Evolutionary conservation across 352 stramenopile genomes (phyloP), one percentile per base, ranked within the genome.

Genomic region (Peronospora farinosa): DNA sequence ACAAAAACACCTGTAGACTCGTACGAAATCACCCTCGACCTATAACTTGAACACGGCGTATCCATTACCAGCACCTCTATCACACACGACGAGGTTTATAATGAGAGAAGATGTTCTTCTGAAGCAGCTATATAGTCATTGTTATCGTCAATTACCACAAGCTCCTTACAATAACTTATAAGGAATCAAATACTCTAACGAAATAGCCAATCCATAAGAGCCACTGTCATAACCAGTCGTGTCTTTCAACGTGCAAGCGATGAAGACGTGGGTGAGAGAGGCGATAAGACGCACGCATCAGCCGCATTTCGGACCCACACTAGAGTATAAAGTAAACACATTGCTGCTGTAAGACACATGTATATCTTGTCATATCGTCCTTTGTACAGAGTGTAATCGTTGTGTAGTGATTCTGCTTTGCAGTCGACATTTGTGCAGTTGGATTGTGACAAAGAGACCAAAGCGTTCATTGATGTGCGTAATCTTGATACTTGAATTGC

Each of bases 191-290:
- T 21, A n/a, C n/a, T n/a, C n/a, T n/a, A n/a, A n/a, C n/a, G n/a
- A n/a, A n/a, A n/a, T n/a, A n/a, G n/a, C 27, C 27, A 31, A 31
- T 31, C 4, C 5, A 5, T 31, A 31, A 31, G 1, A 31, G 27
- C 19, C 19, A 21, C n/a, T n/a, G n/a, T n/a, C n/a, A n/a, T n/a
- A n/a, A n/a, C n/a, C n/a, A n/a, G n/a, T n/a, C n/a, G n/a, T n/a
- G n/a, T n/a, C n/a, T n/a, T n/a, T n/a, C n/a, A n/a, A n/a, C n/a
- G n/a, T n/a, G n/a, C n/a, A n/a, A n/a, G n/a, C n/a, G n/a, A 92
- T 92, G 82, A 88, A 87, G 62, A 82, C 63, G 37, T 92, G 79
- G 75, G 78, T 92, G 51, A 71, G 79, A 1, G 65, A 75, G 31
- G 76, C 76, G 10, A 46, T 75, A 33, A 79, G 67, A 39, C 78